Conservation (phyloP, 2,329 filamentous ascomycete genomes). For the Alternaria hordeiaustralica region DNA sequence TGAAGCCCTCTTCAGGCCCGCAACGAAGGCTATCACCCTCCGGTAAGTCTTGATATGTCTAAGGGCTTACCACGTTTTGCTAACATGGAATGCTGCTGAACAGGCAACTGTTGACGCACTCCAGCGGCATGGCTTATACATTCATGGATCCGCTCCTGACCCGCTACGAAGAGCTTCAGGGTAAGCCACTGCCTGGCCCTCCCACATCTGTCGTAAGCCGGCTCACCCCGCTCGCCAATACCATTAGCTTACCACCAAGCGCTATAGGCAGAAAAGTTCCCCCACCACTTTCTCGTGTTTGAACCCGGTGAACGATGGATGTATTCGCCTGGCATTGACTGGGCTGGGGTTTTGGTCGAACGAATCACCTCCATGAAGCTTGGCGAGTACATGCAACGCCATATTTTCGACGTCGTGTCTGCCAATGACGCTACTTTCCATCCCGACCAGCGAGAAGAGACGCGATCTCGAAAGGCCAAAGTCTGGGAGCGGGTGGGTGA, state of each 20-base stretch:
- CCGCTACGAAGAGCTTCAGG: not conserved
- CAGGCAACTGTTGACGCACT: not conserved
- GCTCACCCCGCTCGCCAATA: not conserved
- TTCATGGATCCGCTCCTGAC: not conserved
- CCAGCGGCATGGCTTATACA: not conserved
- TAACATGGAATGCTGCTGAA: not conserved
- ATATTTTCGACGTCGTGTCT: not conserved
- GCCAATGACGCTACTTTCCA: not conserved
- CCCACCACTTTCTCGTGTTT: not conserved
- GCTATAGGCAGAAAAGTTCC: not conserved
- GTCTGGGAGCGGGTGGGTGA: not conserved
- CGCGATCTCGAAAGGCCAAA: not conserved
- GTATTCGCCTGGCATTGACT: not conserved
- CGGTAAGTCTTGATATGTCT: not conserved
- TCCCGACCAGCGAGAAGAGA: not conserved
- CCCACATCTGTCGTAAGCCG: not conserved
- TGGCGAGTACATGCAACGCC: not conserved
- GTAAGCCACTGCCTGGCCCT: not conserved
- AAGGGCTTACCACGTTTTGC: not conserved
- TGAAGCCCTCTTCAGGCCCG: not conserved
- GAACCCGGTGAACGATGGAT: not conserved
- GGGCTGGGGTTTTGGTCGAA: not conserved
- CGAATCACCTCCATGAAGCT: not conserved
- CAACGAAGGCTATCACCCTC: not conserved
- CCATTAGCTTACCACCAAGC: not conserved